Percentiles rank a stretch among this genome's conserved stretches.
These are phyloP conservation scores for Fusarium praegraminearum DNA, from an alignment of 2,329 filamentous ascomycete genomes.

Conservation along the genomic window DNA sequence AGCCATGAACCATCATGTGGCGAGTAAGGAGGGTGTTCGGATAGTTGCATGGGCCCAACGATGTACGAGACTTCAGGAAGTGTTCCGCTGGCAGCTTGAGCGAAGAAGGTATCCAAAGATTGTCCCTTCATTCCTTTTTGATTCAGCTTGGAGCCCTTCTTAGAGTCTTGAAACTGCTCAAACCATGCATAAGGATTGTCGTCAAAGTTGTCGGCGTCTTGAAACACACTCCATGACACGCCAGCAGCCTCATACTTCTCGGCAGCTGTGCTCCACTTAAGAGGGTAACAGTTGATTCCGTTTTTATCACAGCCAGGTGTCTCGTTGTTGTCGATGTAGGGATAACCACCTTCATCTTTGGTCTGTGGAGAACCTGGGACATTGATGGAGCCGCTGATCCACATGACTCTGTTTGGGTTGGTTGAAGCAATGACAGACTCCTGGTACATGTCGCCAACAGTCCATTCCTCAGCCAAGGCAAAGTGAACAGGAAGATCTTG, in stretches of 20 bases:
- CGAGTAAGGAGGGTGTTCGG: slow-evolving; percentile 15
- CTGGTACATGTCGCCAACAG: slow-evolving; percentile 64
- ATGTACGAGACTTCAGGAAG: slow-evolving; percentile 18
- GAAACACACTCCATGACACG: slow-evolving; percentile 19
- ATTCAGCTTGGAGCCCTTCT: slow-evolving; percentile 2
- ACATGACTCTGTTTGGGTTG: slow-evolving; percentile 64
- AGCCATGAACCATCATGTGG: slow-evolving; percentile 13
- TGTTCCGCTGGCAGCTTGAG: background rate
- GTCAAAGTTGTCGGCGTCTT: slow-evolving; percentile 20
- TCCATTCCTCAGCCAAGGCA: slow-evolving; percentile 13
- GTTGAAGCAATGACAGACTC: slow-evolving; percentile 65
- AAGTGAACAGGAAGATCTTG: slow-evolving; percentile 16
- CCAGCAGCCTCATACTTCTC: slow-evolving; percentile 26
- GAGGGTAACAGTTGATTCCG: slow-evolving; percentile 16
- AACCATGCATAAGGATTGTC: slow-evolving; percentile 28
- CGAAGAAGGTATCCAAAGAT: background rate
- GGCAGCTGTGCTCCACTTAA: slow-evolving; percentile 17
- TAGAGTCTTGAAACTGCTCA: slow-evolving; percentile 17
- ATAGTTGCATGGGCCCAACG: slow-evolving; percentile 12
- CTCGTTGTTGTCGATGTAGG: slow-evolving; percentile 22
- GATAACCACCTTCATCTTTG: slow-evolving; percentile 33
- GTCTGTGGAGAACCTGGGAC: slow-evolving; percentile 55
- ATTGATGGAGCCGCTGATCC: slow-evolving; percentile 65
- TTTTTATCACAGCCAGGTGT: slow-evolving; percentile 7
- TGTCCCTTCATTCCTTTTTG: slow-evolving; percentile 18